Evolutionary conservation across 2,329 filamentous ascomycete species (phyloP), one percentile per base, ranked within the genome.

Genomic region (Stagonosporopsis vannaccii): DNA sequence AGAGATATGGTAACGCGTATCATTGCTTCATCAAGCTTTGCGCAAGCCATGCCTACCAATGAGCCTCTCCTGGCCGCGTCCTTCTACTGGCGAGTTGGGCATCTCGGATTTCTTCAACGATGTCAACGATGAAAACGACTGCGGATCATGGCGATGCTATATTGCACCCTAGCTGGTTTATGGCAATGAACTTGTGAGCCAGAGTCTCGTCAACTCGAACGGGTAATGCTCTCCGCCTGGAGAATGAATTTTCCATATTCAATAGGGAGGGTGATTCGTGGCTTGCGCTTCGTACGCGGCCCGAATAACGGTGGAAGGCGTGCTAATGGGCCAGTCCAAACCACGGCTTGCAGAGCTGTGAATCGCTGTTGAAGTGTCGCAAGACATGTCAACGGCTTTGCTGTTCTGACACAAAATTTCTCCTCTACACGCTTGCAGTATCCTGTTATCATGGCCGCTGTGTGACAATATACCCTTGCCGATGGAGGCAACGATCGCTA

Each of bases 231-330:
- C 54, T 52, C n/a, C 60, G 58, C 23, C 59, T 12, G 30, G 33
- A 19, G 58, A 43, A 19, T 55, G 5, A 13, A 62, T 43, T n/a
- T 62, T 39, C 3, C 57, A 8, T 3, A 43, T 63, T 36, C 66
- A 62, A 20, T 65, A 55, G 3, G 62, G 61, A 46, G 68, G 58
- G 28, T 63, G 46, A 8, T 53, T 46, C 12, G 63, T 52, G 4
- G 33, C 56, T 9, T 66, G 60, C 6, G 61, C 58, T 47, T 67
- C 63, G 54, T 65, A 69, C 4, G 62, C 59, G 20, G 66, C 59
- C 22, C 60, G 47, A 37, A 69, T 63, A 26, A 65, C 58, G 30
- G 58, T 40, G 13, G 45, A 41, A 13, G 60, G 50, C 62, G n/a
- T 42, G 19, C 25, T 20, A 39, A 40, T 6, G 55, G 55, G n/a